Percentiles rank a stretch among this genome's conserved stretches.
Evolutionary conservation across 805 yeast species (phyloP).

Genomic region (Monosporozyma siamensis): DNA sequence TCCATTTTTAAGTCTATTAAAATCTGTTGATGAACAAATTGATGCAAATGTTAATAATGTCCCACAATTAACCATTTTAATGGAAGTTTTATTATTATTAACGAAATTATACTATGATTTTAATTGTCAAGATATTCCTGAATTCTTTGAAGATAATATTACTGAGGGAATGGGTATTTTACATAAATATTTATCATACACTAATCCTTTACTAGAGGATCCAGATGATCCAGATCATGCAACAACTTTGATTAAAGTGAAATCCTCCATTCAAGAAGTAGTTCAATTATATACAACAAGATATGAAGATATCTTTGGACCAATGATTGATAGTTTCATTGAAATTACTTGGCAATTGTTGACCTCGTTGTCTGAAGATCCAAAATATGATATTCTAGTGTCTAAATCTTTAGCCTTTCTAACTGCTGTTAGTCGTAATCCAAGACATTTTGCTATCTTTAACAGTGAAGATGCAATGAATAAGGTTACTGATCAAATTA

Average conservation of each 20-base stretch:
- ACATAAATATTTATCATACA: conserved; percentile 67
- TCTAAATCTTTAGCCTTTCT: conserved; percentile 73
- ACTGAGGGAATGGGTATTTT: conserved; percentile 66
- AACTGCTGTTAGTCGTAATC: conserved; percentile 68
- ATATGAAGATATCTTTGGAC: conserved; percentile 86
- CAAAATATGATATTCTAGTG: conserved; percentile 75
- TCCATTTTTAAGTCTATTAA: conserved; percentile 67
- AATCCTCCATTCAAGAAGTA: conserved; percentile 76
- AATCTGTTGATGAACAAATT: conserved; percentile 58
- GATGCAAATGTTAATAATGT: conserved; percentile 37
- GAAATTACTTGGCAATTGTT: conserved; percentile 75
- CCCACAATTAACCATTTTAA: conserved; percentile 44
- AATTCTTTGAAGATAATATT: conserved; percentile 89
- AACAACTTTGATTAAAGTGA: conserved; percentile 60
- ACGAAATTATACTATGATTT: conserved; percentile 83
- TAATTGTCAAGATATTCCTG: conserved; percentile 97
- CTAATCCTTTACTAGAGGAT: conserved; percentile 45
- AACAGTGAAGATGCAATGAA: conserved; percentile 53
- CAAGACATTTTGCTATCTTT: conserved; percentile 58
- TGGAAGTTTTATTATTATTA: conserved; percentile 63
- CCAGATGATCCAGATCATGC: conserved; percentile 52
- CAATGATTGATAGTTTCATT: conserved; percentile 66
- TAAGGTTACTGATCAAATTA: conserved; percentile 71
- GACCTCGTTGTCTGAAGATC: conserved; percentile 53
- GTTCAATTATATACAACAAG: conserved; percentile 79